Conservation (phyloP, 2,329 filamentous ascomycete species). For the Colletotrichum liaoningense region DNA sequence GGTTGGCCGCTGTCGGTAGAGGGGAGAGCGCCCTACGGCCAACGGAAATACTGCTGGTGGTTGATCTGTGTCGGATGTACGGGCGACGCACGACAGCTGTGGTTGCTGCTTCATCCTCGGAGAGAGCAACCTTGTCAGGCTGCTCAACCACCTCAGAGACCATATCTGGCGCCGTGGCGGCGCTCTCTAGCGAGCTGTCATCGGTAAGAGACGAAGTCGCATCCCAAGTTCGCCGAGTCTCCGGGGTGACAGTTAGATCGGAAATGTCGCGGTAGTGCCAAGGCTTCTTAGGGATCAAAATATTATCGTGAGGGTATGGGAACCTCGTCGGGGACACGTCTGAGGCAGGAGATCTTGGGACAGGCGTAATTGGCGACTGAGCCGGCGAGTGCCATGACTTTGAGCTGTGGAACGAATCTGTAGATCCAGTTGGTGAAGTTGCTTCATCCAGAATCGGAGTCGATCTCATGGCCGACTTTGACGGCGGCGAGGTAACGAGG, state of each 20-base stretch:
- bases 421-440: slow-evolving; percentile 57
- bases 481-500: slow-evolving; percentile 53
- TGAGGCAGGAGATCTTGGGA: slow-evolving; percentile 58
- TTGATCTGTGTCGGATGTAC: slow-evolving; percentile 65
- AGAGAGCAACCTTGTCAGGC: slow-evolving; percentile 19
- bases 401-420: slow-evolving; percentile 66
- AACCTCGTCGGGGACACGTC: slow-evolving; percentile 47
- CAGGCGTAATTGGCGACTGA: slow-evolving; percentile 55
- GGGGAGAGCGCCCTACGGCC: slow-evolving; percentile 72
- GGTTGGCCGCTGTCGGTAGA: slow-evolving; percentile 74
- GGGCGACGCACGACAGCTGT: slow-evolving; percentile 48
- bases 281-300: slow-evolving; percentile 47
- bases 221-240: slow-evolving; percentile 44
- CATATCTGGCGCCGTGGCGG: slow-evolving; percentile 39
- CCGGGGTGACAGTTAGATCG: slow-evolving; percentile 47
- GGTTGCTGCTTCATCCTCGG: slow-evolving; percentile 33
- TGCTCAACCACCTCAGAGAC: slow-evolving; percentile 20
- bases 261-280: slow-evolving; percentile 46
- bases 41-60: slow-evolving; percentile 60
- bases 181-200: slow-evolving; percentile 42
- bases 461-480: slow-evolving; percentile 39
- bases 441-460: slow-evolving; percentile 34
- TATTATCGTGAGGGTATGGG: slow-evolving; percentile 54
- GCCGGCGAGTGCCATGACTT: slow-evolving; percentile 63
- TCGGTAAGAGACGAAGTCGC: slow-evolving; percentile 42